Conservation (phyloP, 2,329 filamentous ascomycete genomes). For the Monosporascus sp. region DNA sequence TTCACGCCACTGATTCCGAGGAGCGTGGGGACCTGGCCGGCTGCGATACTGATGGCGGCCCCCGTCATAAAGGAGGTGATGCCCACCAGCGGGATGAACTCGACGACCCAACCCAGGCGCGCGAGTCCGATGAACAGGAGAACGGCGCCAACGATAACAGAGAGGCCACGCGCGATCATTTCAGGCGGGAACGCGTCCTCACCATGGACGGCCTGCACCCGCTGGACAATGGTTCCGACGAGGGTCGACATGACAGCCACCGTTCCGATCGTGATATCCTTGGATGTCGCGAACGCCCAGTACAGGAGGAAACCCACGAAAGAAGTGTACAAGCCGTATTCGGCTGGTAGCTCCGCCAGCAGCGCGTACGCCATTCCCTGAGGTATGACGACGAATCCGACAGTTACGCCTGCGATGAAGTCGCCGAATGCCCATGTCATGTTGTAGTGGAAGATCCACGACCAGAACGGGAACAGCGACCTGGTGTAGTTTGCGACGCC, state of each 20-base stretch:
- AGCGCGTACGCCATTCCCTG: slow-evolving; percentile 50
- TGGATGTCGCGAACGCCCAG: slow-evolving; percentile 34
- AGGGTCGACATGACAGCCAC: slow-evolving; percentile 50
- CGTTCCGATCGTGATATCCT: slow-evolving; percentile 74
- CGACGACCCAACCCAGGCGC: slow-evolving; percentile 49
- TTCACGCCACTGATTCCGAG: slow-evolving; percentile 47
- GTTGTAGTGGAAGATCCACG: slow-evolving; percentile 87
- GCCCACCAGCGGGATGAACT: slow-evolving; percentile 47
- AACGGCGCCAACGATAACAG: slow-evolving; percentile 43
- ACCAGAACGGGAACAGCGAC: slow-evolving; percentile 77
- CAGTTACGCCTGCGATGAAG: slow-evolving; percentile 61
- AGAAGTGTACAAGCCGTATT: slow-evolving; percentile 42
- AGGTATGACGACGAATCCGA: slow-evolving; percentile 50
- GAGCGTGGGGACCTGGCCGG: slow-evolving; percentile 45
- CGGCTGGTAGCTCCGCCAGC: slow-evolving; percentile 40
- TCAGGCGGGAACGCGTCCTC: slow-evolving; percentile 30
- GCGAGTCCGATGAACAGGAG: slow-evolving; percentile 44
- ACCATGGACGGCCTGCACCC: slow-evolving; percentile 32
- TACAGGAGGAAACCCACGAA: slow-evolving; percentile 34
- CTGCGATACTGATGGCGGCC: slow-evolving; percentile 44
- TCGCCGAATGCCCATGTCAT: slow-evolving; percentile 82
- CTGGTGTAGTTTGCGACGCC: slow-evolving; percentile 56
- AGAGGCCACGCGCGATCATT: slow-evolving; percentile 42
- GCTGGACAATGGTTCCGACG: slow-evolving; percentile 43
- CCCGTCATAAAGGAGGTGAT: slow-evolving; percentile 53